Percentiles rank a stretch among this genome's conserved stretches.
These are phyloP conservation scores for Ascoidea tarda DNA, from an alignment of 805 yeast genomes.

Conservation along the genomic window DNA sequence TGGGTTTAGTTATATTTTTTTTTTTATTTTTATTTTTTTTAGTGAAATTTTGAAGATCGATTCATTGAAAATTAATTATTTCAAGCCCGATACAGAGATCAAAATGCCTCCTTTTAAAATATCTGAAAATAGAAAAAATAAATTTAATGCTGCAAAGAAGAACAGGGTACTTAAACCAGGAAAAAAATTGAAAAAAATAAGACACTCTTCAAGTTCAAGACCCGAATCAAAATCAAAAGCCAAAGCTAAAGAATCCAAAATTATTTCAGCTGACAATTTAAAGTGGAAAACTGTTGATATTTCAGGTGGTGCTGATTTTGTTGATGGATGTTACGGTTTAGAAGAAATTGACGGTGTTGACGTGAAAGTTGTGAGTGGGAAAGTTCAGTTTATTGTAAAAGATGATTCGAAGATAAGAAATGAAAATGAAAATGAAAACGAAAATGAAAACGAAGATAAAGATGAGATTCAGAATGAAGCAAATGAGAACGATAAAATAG, in stretches of 20 bases:
- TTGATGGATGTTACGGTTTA: conserved; percentile 81
- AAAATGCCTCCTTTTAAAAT: too few relatives aligned
- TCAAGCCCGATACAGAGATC: too few relatives aligned
- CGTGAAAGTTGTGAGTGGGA: conserved; percentile 60
- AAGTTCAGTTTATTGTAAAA: conserved; percentile 39
- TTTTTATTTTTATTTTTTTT: too few relatives aligned
- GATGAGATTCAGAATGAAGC: conserved; percentile 10
- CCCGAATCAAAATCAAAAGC: not conserved
- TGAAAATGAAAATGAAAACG: conserved; percentile 11
- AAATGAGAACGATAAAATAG: conserved; percentile 15
- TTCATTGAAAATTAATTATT: too few relatives aligned
- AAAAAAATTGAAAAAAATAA: not conserved
- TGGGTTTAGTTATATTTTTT: too few relatives aligned
- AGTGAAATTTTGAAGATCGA: too few relatives aligned
- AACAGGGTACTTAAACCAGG: conserved; percentile 1
- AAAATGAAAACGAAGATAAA: conserved; percentile 13
- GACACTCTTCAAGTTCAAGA: not conserved
- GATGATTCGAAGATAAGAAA: conserved; percentile 17
- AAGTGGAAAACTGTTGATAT: conserved; percentile 75
- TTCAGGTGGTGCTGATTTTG: conserved; percentile 75
- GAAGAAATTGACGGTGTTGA: conserved; percentile 93
- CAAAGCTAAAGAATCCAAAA: conserved; percentile 15
- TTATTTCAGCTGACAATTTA: conserved; percentile 36
- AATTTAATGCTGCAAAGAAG: not conserved
- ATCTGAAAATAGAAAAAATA: too few relatives aligned